phyloP scores from a whole-genome alignment of 208 protist genomes.

The Acanthamoeba culbertsoni region DNA sequence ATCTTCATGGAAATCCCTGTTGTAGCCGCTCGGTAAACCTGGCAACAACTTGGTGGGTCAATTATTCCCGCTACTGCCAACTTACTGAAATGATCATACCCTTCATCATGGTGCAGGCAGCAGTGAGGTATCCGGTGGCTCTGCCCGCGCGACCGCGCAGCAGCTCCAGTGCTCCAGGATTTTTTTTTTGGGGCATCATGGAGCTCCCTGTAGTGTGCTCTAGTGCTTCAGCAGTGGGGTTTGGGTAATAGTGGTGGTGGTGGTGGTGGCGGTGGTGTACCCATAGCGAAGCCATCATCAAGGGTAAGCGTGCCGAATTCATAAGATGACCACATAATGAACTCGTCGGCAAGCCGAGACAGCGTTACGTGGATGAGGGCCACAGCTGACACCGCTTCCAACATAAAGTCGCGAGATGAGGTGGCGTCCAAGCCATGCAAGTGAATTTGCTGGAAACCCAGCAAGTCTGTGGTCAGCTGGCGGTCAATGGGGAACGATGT shows the following conservation, averaged over 20 bases:
- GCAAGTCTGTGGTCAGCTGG: conserved; percentile 64
- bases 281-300: conserved; percentile 79
- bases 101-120: conserved; percentile 80
- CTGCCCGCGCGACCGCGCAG: conserved; percentile 81
- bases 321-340: conserved; percentile 80
- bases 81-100: conserved; percentile 61
- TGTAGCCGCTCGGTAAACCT: conserved; percentile 5
- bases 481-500: conserved; percentile 83
- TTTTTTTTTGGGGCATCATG: conserved; percentile 90
- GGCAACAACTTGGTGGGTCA: too few species aligned
- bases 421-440: conserved; percentile 65
- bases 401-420: conserved; percentile 80
- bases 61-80: too few species aligned
- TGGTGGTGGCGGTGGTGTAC: background rate
- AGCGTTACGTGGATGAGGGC: conserved; percentile 77
- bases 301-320: conserved; percentile 83
- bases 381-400: conserved; percentile 76
- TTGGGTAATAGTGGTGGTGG: background rate
- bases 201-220: conserved; percentile 71
- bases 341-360: conserved; percentile 81
- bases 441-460: conserved; percentile 79
- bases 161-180: conserved; percentile 84
- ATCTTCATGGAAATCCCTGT: conserved; percentile 50
- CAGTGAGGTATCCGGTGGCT: conserved; percentile 50
- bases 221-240: background rate